Evolutionary conservation across 2,329 filamentous ascomycete genomes (phyloP), one percentile per base, ranked within the genome.

Genomic region (Phialemoniopsis sp.): DNA sequence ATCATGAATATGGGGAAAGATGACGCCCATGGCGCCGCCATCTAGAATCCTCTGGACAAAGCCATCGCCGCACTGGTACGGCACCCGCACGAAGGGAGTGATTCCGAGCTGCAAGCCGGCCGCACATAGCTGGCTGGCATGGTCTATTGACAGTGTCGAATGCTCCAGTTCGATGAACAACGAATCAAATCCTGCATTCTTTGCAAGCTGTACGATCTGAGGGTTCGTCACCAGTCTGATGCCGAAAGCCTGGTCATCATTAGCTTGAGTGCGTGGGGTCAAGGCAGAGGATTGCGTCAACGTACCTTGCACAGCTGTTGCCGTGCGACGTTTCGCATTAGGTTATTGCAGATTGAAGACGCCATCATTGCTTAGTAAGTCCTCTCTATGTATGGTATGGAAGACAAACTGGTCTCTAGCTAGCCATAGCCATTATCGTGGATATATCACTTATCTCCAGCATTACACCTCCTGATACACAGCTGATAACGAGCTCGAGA

Each of bases 121-220:
- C 4, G 43, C 49, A 40, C 55, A 59, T 2, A 62, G 45, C 13
- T 52, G 49, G 40, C 52, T 54, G 3, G 53, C 52, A 17, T 62
- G 52, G 14, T 51, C 46, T 4, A 62, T 36, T 0, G 57, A 57
- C 4, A 65, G 43, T 4, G 46, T 48, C 5, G 57, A 56, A 34
- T 65, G 62, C 44, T 66, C 61, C 7, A 65, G 48, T 29, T 66
- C 63, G 41, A 66, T 63, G 46, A 65, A 65, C 0, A 66, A 45
- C 7, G 55, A 44, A 36, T 66, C 56, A 37, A 55, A 64, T 15
- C 59, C 58, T 3, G 54, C 55, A 17, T 54, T 51, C 40, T 55
- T 54, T 10, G 61, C 62, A 6, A 63, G 42, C 16, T 57, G 50
- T 10, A 62, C 56, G 4, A 64, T 47, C 14, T 54, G 45, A 0